Percentiles rank a stretch among this genome's conserved stretches.
Conservation (phyloP, 164 flowering plant species). For the Tetrastigma voinierianum region DNA sequence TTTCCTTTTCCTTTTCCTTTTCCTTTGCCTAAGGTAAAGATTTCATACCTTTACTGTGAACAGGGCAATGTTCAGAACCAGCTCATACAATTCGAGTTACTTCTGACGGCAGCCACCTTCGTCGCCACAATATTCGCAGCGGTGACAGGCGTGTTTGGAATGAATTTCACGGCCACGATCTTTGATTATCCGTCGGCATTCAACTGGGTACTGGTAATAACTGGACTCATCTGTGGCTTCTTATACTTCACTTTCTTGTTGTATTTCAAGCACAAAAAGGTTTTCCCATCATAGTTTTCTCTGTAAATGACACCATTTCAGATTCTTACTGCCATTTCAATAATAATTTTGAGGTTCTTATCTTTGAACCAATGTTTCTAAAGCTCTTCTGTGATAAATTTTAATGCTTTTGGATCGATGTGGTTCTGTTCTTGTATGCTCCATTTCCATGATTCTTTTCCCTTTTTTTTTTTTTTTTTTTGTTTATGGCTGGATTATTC, state of each 20-base stretch:
- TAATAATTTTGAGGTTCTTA: background rate
- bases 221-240: constrained; percentile 44
- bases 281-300: constrained; percentile 45
- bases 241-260: constrained; percentile 55
- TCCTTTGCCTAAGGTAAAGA: background rate
- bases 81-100: constrained; percentile 84
- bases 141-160: constrained; percentile 88
- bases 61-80: constrained; percentile 97
- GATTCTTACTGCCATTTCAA: background rate
- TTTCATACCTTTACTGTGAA: constrained; percentile 1
- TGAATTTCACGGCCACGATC: constrained; percentile 64
- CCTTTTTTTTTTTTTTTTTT: background rate
- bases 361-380: background rate
- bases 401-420: background rate
- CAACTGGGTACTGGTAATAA: constrained; percentile 62
- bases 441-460: background rate
- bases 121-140: constrained; percentile 81
- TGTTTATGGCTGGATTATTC: background rate
- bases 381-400: background rate
- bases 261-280: constrained; percentile 71
- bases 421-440: background rate
- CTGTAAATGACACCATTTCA: too few species aligned
- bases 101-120: constrained; percentile 89
- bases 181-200: constrained; percentile 60
- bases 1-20: background rate